Base-by-base conservation (phyloP, 495 filamentous ascomycete species). In the Daldinia decipiens region DNA sequence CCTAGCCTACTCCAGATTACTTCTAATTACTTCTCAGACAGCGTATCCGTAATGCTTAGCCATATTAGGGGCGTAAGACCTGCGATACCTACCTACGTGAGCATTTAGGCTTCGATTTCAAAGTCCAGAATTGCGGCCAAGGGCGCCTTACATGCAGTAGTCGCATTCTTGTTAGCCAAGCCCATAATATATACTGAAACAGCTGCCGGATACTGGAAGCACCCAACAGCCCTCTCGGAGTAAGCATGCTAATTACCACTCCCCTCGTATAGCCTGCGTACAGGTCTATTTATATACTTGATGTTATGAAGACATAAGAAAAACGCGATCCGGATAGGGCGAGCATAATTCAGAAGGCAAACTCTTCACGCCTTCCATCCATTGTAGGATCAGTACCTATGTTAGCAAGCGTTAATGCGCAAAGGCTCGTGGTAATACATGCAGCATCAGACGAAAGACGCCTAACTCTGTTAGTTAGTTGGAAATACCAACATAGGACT, bases 241-340 rank as follows among this genome's bases (percentile, higher is more conserved):
- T 68, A 68, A 68, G 65, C 65, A 58, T 50, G 31, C 38, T 40
- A 68, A 55, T 53, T 47, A 50, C 58, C 57, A 32, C 61, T 62
- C 21, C 17, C 24, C 36, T 19, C 31, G 24, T 24, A 24, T 34
- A 47, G 39, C 51, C 27, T 53, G 50, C 31, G 34, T 38, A 12
- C n/a, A 26, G 15, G 50, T 53, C 59, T 68, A 68, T 68, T 68
- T 58, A 57, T 68, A 68, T 59, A 47, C 24, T 5, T 12, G 15
- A 17, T 54, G 31, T 26, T 50, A 39, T 19, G 17, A 57, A 7
- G 34, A 34, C 21, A 51, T 1, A 13, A 47, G 39, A 3, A 34
- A 40, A 45, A 52, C 13, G 39, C 11, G n/a, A 45, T 29, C 50
- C 26, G 31, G 12, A 45, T 51, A 39, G 34, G 52, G 61, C 45